Conservation (phyloP, 2,329 filamentous ascomycete genomes). For the Rhynchosporium secalis region DNA sequence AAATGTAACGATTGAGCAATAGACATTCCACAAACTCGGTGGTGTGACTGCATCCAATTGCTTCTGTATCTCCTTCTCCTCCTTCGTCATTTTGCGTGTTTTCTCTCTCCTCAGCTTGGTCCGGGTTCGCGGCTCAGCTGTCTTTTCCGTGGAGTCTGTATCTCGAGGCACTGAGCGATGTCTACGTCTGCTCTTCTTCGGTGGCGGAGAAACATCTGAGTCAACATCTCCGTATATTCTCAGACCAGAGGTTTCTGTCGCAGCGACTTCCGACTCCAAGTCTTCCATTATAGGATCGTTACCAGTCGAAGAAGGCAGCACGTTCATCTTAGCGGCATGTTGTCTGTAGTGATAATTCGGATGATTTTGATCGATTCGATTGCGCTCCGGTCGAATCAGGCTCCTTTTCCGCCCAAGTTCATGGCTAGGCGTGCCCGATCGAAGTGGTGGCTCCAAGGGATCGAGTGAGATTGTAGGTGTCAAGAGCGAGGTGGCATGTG, state of each 20-base stretch:
- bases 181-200: slow-evolving; percentile 30
- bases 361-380: slow-evolving; percentile 80
- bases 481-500: slow-evolving; percentile 49
- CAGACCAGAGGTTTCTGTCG: slow-evolving; percentile 37
- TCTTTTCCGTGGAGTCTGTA: slow-evolving; percentile 30
- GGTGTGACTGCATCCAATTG: slow-evolving; percentile 67
- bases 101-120: slow-evolving; percentile 44
- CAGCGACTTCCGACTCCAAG: slow-evolving; percentile 53
- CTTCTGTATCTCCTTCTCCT: slow-evolving; percentile 56
- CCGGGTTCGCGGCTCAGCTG: slow-evolving; percentile 35
- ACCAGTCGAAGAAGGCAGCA: slow-evolving; percentile 86
- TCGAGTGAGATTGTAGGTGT: slow-evolving; percentile 53
- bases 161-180: slow-evolving; percentile 33
- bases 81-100: slow-evolving; percentile 66
- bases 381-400: slow-evolving; percentile 84
- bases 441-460: slow-evolving; percentile 36
- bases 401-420: slow-evolving; percentile 73
- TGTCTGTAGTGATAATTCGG: slow-evolving; percentile 96
- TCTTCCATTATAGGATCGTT: slow-evolving; percentile 87
- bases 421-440: slow-evolving; percentile 32
- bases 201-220: slow-evolving; percentile 34
- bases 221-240: slow-evolving; percentile 38
- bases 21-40: slow-evolving; percentile 90
- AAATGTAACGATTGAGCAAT: slow-evolving; percentile 91
- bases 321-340: slow-evolving; percentile 90